These are phyloP conservation scores for Fonsecaea nubica DNA, from an alignment of 2,329 filamentous ascomycete species.

Conservation along the genomic window DNA sequence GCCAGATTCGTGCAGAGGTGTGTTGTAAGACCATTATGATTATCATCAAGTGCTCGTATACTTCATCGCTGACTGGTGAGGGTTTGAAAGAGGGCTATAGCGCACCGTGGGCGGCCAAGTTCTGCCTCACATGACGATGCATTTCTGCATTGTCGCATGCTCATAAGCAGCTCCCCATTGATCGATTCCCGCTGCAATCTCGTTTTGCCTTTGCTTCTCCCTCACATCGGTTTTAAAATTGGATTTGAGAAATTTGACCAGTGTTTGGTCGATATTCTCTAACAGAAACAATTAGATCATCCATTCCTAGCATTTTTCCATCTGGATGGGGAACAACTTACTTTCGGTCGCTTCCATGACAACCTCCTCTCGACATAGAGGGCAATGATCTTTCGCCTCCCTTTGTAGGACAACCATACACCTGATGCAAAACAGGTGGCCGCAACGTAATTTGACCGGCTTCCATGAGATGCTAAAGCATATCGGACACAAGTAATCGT, in stretches of 20 bases:
- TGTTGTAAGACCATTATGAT: neutral
- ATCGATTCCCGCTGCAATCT: slow-evolving; percentile 75
- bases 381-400: slow-evolving; percentile 71
- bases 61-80: neutral
- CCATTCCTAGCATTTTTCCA: slow-evolving; percentile 51
- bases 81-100: neutral
- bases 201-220: slow-evolving; percentile 73
- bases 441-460: slow-evolving; percentile 76
- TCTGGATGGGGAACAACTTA: neutral
- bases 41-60: neutral
- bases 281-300: neutral
- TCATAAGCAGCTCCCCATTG: slow-evolving; percentile 72
- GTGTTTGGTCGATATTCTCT: slow-evolving; percentile 70
- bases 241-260: slow-evolving; percentile 72
- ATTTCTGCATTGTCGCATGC: slow-evolving; percentile 48
- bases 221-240: slow-evolving; percentile 77
- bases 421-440: slow-evolving; percentile 81
- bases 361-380: slow-evolving; percentile 75
- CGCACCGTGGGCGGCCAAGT: neutral
- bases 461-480: slow-evolving; percentile 81
- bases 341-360: slow-evolving; percentile 72
- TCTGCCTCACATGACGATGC: slow-evolving; percentile 39
- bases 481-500: slow-evolving; percentile 82
- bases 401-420: slow-evolving; percentile 82
- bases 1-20: neutral